Base-by-base conservation (phyloP, 192 early-diverging fungal species). In the Funneliformis mosseae region DNA sequence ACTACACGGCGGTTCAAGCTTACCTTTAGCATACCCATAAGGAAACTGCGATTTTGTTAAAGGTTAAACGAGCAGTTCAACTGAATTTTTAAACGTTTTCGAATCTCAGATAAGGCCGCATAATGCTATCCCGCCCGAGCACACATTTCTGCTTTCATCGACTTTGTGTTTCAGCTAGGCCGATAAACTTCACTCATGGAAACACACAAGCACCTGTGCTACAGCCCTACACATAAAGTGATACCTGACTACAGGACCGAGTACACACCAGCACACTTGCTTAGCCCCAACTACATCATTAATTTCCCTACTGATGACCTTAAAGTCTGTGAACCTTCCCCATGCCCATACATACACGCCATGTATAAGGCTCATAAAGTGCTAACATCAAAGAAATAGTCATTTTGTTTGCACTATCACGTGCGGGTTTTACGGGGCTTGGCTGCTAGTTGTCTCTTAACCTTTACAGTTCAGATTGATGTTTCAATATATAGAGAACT, bases 381-480 rank as follows among this genome's bases (percentile, higher is more conserved):
- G n/a, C 42, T 5, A 8, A 43, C 42, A 43, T 8, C 42, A 5
- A 5, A 21, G 27, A 27, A 9, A 4, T 9, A 4, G 27, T 10
- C 61, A 63, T 10, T 27, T 63, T 5, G 8, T 14, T 27, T 70
- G 39, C 68, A 70, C 68, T 27, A 70, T 70, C 68, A 70, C 14
- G 68, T 70, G 68, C 39, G 68, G 68, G 68, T 70, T 27, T 70
- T 70, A 70, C 21, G 68, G 68, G 7, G 68, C 68, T 70, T 70
- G 68, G 68, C 23, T 70, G 27, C 23, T 70, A 41, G 68, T 70
- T 33, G 38, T 41, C 68, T 39, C 23, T 70, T 70, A 7, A 4
- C 4, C 9, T 7, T 62, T 62, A 62, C 61, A 62, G 4, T 43
- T 43, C 42, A 43, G 42, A n/a, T n/a, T n/a, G n/a, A n/a, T n/a